Evolutionary conservation across 148 eudicot genomes (phyloP), one percentile per base, ranked within the genome.

Genomic region (Arctostaphylos glauca): DNA sequence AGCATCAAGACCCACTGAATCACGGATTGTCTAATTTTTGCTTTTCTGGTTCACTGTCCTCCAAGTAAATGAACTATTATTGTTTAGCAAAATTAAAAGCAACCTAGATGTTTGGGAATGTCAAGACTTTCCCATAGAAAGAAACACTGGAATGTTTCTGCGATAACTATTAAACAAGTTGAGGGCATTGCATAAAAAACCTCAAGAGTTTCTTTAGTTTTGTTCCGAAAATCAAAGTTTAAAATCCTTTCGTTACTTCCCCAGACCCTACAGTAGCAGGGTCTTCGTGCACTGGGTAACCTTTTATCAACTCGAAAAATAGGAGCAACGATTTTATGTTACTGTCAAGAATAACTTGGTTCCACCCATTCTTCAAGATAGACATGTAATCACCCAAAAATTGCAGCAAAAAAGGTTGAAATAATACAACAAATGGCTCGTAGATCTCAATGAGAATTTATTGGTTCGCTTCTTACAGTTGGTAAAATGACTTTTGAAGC

Each of bases 201-300:
- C 66, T 41, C 9, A 0, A 55, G 47, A 41, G 41, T 38, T 77
- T 54, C 80, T 31, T 6, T 23, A 56, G 6, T 38, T 2, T 2
- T 10, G 55, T 74, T 74, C 77, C 77, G 52, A 52, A 52, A 19
- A 52, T 76, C 43, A 76, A 74, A n/a, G 14, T 53, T n/a, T 38
- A 49, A 21, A n/a, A 48, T 50, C 55, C 43, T 75, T 9, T 23
- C 21, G 38, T 76, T 52, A 50, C 31, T 50, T 76, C 60, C 38
- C 38, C 38, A 31, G 38, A 31, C 38, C 38, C 38, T 31, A 1
- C 38, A 31, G 38, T 31, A 31, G 38, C 38, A 31, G 38, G 38
- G 38, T 31, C 38, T 31, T 31, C 38, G 1, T 31, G 38, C 38
- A 31, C 38, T 31, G 38, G 38, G 38, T 31, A 31, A 31, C 38